Percentiles rank a stretch among this genome's conserved stretches.
Conservation (phyloP, 306 rosid species). For the Crotalaria pallida region DNA sequence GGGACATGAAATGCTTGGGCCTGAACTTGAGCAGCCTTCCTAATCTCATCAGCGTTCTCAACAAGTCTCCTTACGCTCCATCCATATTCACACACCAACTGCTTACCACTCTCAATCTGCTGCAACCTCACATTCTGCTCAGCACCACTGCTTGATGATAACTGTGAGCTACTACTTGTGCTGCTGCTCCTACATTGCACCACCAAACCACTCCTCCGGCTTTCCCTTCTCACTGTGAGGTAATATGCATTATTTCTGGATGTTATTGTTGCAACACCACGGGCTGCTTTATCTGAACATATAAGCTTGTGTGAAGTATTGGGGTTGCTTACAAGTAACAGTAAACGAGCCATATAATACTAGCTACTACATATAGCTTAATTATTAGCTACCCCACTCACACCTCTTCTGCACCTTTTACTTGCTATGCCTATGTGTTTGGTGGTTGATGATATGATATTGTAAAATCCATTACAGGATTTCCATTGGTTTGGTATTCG, state of each 20-base stretch:
- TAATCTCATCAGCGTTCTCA: conserved; percentile 56
- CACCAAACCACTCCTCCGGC: neutral
- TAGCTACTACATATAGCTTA: no score
- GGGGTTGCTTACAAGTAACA: conserved; percentile 39
- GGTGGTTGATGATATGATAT: neutral
- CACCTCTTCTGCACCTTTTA: neutral
- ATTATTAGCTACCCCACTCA: neutral
- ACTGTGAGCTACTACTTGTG: conserved; percentile 18
- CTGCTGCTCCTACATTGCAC: conserved; percentile 32
- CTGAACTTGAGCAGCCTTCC: conserved; percentile 54
- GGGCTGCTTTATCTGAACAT: conserved; percentile 21
- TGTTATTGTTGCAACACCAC: conserved; percentile 11
- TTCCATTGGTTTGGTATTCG: conserved; percentile 1
- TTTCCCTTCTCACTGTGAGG: conserved; percentile 13
- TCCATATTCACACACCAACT: conserved; percentile 56
- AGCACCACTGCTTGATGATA: conserved; percentile 25
- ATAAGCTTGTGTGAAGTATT: conserved; percentile 22
- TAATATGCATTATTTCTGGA: conserved; percentile 17
- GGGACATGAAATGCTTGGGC: conserved; percentile 84
- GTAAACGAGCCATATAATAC: conserved; percentile 36
- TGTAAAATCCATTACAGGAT: neutral
- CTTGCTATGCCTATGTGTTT: neutral
- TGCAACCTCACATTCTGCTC: conserved; percentile 25
- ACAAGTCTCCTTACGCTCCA: conserved; percentile 70
- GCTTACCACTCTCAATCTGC: conserved; percentile 24